phyloP scores from a whole-genome alignment of 768 basidiomycete genomes.

The Mycena alexandri region DNA sequence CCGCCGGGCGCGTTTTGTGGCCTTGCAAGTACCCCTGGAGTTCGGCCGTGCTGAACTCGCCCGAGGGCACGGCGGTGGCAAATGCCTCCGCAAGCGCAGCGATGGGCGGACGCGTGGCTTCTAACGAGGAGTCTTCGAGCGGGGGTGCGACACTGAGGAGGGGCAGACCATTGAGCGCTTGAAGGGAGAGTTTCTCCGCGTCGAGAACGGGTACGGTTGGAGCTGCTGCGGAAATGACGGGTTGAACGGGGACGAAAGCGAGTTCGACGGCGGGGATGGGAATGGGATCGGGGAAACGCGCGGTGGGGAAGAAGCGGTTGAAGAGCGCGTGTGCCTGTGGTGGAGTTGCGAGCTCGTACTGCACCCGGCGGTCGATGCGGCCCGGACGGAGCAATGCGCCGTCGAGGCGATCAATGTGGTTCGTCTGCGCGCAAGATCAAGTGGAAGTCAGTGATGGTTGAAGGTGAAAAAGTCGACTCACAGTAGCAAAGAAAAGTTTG shows the following conservation, averaged over 20 bases:
- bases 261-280: no score
- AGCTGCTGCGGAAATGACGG: no score
- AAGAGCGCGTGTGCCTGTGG: conserved; percentile 49
- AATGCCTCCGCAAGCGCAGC: conserved; percentile 46
- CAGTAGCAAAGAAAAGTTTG: conserved; percentile 39
- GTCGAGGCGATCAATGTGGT: conserved; percentile 51
- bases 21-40: conserved; percentile 59
- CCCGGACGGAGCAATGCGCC: conserved; percentile 52
- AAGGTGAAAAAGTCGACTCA: conserved; percentile 36
- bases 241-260: no score
- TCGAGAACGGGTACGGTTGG: no score
- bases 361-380: conserved; percentile 50
- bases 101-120: neutral
- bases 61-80: conserved; percentile 47
- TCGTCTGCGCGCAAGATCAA: no score
- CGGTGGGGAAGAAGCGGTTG: conserved; percentile 47
- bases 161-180: no score
- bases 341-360: conserved; percentile 45
- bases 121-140: neutral
- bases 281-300: conserved; percentile 25
- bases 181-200: no score
- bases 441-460: neutral
- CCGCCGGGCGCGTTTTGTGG: conserved; percentile 40
- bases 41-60: conserved; percentile 56
- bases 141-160: no score